Percentiles rank a stretch among this genome's conserved stretches.
Evolutionary conservation across 2,329 filamentous ascomycete genomes (phyloP).

Genomic region (Microcera coccophila): DNA sequence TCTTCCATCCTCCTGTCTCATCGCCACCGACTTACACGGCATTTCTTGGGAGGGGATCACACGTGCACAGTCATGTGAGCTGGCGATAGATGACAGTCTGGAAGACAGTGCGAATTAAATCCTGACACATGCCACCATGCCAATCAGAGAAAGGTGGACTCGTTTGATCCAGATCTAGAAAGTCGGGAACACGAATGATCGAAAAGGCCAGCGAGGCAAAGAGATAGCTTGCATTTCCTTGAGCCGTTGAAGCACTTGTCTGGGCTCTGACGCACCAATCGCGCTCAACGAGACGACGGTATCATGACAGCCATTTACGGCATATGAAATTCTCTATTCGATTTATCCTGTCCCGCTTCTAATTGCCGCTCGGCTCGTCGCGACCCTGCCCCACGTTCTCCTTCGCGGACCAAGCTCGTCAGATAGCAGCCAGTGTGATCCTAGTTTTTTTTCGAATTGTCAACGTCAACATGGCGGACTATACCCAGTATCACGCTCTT

Average conservation of each 20-base stretch:
- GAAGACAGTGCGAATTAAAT: conserved; percentile 7
- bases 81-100: conserved; percentile 20
- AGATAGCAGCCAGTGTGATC: conserved; percentile 22
- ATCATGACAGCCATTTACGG: conserved; percentile 19
- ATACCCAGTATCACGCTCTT: conserved; percentile 53
- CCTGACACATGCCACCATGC: conserved; percentile 14
- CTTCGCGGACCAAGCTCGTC: conserved; percentile 27
- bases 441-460: conserved; percentile 11
- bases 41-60: not conserved
- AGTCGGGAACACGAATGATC: conserved; percentile 17
- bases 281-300: conserved; percentile 15
- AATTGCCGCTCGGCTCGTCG: conserved; percentile 7
- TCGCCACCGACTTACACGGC: conserved; percentile 1
- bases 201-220: conserved; percentile 32
- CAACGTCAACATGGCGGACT: conserved; percentile 48
- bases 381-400: conserved; percentile 26
- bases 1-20: too few species aligned
- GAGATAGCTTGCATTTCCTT: conserved; percentile 4
- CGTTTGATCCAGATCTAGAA: conserved; percentile 19
- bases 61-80: conserved; percentile 21
- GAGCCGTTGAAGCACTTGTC: too few species aligned
- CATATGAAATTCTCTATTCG: conserved; percentile 21
- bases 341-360: conserved; percentile 12
- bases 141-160: conserved; percentile 27
- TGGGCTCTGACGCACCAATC: too few species aligned